A percentile compares a stretch with the other conserved stretches of the same genome.
phyloP scores from a whole-genome alignment of 257 asterid species.

The Gentiana macrophylla region DNA sequence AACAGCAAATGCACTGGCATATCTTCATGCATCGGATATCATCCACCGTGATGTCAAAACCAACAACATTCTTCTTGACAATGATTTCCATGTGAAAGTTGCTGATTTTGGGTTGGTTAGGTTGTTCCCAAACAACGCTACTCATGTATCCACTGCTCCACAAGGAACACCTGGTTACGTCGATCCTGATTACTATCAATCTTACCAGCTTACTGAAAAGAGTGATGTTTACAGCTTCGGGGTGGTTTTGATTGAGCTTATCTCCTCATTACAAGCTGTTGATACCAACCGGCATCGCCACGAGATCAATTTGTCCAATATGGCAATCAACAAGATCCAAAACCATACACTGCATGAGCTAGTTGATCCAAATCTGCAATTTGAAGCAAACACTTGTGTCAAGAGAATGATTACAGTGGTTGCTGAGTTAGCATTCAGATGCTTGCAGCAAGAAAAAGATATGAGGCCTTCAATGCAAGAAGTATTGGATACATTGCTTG shows the following conservation, averaged over 20 bases:
- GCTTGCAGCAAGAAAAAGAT: slow-evolving; percentile 62
- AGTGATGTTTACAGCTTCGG: slow-evolving; percentile 89
- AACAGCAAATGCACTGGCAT: slow-evolving; percentile 68
- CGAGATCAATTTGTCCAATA: slow-evolving; percentile 61
- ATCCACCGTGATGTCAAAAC: slow-evolving; percentile 44
- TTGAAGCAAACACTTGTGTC: slow-evolving; percentile 29
- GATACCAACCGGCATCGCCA: slow-evolving; percentile 66
- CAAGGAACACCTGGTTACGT: slow-evolving; percentile 97
- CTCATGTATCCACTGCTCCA: slow-evolving; percentile 93
- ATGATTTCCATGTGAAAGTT: slow-evolving; percentile 78
- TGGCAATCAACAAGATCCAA: slow-evolving; percentile 83
- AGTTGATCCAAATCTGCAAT: slow-evolving; percentile 58
- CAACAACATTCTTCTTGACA: too few relatives aligned
- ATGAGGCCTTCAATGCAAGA: slow-evolving; percentile 72
- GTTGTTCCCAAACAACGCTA: slow-evolving; percentile 57
- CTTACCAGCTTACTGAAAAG: slow-evolving; percentile 84
- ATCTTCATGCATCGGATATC: slow-evolving; percentile 56
- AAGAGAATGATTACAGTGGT: slow-evolving; percentile 62
- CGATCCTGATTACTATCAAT: slow-evolving; percentile 85
- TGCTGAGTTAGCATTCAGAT: slow-evolving; percentile 67
- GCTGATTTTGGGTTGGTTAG: slow-evolving; percentile 86
- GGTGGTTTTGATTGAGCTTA: slow-evolving; percentile 69
- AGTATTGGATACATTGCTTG: slow-evolving; percentile 29
- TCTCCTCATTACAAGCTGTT: slow-evolving; percentile 77
- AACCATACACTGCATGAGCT: slow-evolving; percentile 41